A percentile compares a stretch with the other conserved stretches of the same genome.
phyloP scores from a whole-genome alignment of 345 rosid genomes.

The Fremontodendron californicum region DNA sequence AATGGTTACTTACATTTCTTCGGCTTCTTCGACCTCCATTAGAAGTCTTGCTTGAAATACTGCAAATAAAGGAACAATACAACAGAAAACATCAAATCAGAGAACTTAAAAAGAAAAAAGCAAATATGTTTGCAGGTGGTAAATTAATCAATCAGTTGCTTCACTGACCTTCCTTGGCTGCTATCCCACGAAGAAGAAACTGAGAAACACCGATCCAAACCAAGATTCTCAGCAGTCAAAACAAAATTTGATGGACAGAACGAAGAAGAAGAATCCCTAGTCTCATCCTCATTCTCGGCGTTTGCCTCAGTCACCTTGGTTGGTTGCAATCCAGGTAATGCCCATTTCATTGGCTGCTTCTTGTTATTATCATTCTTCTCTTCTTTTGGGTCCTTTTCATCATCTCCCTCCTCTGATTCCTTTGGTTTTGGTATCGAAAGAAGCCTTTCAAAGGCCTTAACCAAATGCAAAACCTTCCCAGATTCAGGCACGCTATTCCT shows the following conservation, averaged over 20 bases:
- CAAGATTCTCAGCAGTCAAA: slow-evolving; percentile 55
- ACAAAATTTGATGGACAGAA: slow-evolving; percentile 44
- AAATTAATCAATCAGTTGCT: slow-evolving; percentile 4
- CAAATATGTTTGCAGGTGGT: background rate
- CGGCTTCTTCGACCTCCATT: slow-evolving; percentile 65
- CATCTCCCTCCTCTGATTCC: slow-evolving; percentile 32
- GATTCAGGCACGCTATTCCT: slow-evolving; percentile 61
- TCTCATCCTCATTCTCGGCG: background rate
- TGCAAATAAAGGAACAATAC: slow-evolving; percentile 21
- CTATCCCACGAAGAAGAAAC: slow-evolving; percentile 58
- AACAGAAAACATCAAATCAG: slow-evolving; percentile 6
- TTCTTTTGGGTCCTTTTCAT: slow-evolving; percentile 20
- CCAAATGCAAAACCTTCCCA: slow-evolving; percentile 79
- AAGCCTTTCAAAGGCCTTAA: slow-evolving; percentile 71
- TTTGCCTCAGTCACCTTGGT: slow-evolving; percentile 32
- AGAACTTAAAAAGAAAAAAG: background rate
- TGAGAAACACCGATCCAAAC: slow-evolving; percentile 46
- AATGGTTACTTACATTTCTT: slow-evolving; percentile 54
- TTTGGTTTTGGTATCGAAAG: slow-evolving; percentile 39
- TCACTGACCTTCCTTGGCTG: slow-evolving; percentile 50
- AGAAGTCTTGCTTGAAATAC: slow-evolving; percentile 53
- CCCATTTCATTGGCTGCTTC: slow-evolving; percentile 64
- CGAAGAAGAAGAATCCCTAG: slow-evolving; percentile 26
- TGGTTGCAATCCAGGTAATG: slow-evolving; percentile 64
- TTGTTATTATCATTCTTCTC: background rate